Evolutionary conservation across 2,329 filamentous ascomycete genomes (phyloP).

Genomic region (Cladosporium sp.): DNA sequence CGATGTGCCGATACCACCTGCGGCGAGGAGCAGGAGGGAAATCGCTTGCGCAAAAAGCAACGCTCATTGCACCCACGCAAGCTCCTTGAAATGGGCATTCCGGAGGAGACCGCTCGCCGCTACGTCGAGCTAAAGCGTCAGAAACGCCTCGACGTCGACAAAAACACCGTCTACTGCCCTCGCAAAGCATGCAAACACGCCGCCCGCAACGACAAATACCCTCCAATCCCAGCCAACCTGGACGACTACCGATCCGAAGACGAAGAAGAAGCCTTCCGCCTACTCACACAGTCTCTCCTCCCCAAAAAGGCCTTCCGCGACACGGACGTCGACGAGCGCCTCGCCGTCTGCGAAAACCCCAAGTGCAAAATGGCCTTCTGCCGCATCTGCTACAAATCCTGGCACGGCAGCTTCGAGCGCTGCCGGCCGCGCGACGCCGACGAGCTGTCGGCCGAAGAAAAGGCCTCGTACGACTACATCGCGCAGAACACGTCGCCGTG

Average conservation of each 20-base stretch:
- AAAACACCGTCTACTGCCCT: conserved; percentile 87
- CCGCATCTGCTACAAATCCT: conserved; percentile 66
- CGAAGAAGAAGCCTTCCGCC: conserved; percentile 3
- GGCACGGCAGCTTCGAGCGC: conserved; percentile 87
- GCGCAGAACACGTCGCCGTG: conserved; percentile 77
- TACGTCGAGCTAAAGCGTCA: conserved; percentile 91
- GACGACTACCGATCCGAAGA: conserved; percentile 32
- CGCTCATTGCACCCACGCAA: conserved; percentile 75
- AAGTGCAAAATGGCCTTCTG: conserved; percentile 91
- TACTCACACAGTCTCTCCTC: conserved; percentile 17
- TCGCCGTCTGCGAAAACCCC: conserved; percentile 84
- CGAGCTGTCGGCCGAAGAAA: conserved; percentile 77
- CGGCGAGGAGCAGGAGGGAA: conserved; percentile 52
- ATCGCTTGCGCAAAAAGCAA: conserved; percentile 47
- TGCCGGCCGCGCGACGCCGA: conserved; percentile 60
- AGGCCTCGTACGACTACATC: conserved; percentile 81
- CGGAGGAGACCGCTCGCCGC: conserved; percentile 67
- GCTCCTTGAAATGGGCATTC: conserved; percentile 52
- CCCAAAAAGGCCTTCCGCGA: conserved; percentile 9
- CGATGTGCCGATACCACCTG: conserved; percentile 78
- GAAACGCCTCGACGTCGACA: conserved; percentile 84
- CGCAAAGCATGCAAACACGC: conserved; percentile 89
- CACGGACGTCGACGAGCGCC: conserved; percentile 49
- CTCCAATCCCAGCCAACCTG: conserved; percentile 41
- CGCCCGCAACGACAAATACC: conserved; percentile 55